A percentile compares a stretch with the other conserved stretches of the same genome.
These are phyloP conservation scores for Cordyceps javanica DNA, from an alignment of 2,329 filamentous ascomycete genomes.

Conservation along the genomic window DNA sequence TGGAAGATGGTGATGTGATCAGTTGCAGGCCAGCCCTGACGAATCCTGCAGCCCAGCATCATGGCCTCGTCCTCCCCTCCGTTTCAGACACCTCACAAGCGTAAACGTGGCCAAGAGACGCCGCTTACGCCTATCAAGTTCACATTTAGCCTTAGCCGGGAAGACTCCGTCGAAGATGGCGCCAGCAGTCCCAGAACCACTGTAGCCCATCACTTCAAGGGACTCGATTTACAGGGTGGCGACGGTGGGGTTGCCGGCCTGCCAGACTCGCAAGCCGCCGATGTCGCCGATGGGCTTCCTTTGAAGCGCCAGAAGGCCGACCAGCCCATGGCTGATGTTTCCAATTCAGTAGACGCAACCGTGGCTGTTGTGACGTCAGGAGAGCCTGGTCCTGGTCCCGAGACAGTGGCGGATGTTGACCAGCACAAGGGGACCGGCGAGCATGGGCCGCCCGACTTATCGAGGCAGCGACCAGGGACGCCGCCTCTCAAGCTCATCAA, in stretches of 20 bases:
- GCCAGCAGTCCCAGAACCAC: slow-evolving; percentile 46
- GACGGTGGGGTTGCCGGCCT: slow-evolving; percentile 37
- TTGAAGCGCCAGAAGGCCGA: slow-evolving; percentile 35
- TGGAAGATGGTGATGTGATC: background rate
- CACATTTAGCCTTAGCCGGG: slow-evolving; percentile 36
- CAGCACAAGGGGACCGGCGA: background rate
- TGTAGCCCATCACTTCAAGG: slow-evolving; percentile 46
- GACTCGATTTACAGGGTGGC: slow-evolving; percentile 39
- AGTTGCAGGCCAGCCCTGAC: background rate
- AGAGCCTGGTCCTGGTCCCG: background rate
- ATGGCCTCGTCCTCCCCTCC: slow-evolving; percentile 10
- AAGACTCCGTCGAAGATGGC: slow-evolving; percentile 36
- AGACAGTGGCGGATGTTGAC: background rate
- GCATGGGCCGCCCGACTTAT: background rate
- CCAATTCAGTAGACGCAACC: background rate
- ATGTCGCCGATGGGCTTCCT: slow-evolving; percentile 24
- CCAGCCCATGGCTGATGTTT: slow-evolving; percentile 24
- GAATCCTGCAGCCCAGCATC: background rate
- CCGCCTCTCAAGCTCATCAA: slow-evolving; percentile 30
- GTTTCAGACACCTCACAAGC: slow-evolving; percentile 34
- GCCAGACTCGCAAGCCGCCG: slow-evolving; percentile 12
- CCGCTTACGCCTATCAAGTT: slow-evolving; percentile 34
- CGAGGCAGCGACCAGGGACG: slow-evolving; percentile 30
- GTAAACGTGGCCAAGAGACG: slow-evolving; percentile 36
- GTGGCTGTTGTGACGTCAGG: background rate